phyloP scores from a whole-genome alignment of 768 basidiomycete genomes.

The Termitomyces sp. region DNA sequence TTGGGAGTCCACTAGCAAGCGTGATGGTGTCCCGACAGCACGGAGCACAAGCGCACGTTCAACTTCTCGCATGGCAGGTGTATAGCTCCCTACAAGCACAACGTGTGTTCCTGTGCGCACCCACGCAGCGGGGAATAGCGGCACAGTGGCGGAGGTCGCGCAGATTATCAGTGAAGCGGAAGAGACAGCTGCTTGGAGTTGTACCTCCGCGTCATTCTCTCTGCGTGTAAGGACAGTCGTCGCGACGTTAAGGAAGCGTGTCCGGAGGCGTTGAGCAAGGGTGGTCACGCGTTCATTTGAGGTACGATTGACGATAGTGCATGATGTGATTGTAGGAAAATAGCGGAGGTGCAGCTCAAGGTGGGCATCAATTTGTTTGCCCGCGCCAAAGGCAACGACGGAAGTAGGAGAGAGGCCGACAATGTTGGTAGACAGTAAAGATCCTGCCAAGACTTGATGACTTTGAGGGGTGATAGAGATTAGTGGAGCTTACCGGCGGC shows the following conservation, averaged over 20 bases:
- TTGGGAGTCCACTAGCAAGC: conserved; percentile 71
- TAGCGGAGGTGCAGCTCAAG: conserved; percentile 56
- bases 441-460: conserved; percentile 40
- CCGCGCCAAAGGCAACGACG: conserved; percentile 70
- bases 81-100: conserved; percentile 82
- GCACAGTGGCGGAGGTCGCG: conserved; percentile 67
- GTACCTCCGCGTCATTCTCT: not conserved
- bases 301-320: conserved; percentile 65
- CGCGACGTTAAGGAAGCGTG: conserved; percentile 23
- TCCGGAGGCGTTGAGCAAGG: conserved; percentile 29
- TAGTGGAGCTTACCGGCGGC: conserved; percentile 57
- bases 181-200: conserved; percentile 32
- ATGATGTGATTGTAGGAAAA: conserved; percentile 49
- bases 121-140: conserved; percentile 69
- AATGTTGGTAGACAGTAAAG: conserved; percentile 60
- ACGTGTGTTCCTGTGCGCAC: conserved; percentile 64
- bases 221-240: conserved; percentile 20
- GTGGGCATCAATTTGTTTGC: conserved; percentile 67
- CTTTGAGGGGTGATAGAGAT: not conserved
- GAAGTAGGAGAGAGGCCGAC: conserved; percentile 41
- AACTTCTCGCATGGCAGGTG: conserved; percentile 76
- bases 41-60: conserved; percentile 54
- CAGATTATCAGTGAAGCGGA: conserved; percentile 63
- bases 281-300: conserved; percentile 41
- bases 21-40: conserved; percentile 30